These are phyloP conservation scores for Ophiostoma ips DNA, from an alignment of 2,329 filamentous ascomycete genomes.

Conservation along the genomic window DNA sequence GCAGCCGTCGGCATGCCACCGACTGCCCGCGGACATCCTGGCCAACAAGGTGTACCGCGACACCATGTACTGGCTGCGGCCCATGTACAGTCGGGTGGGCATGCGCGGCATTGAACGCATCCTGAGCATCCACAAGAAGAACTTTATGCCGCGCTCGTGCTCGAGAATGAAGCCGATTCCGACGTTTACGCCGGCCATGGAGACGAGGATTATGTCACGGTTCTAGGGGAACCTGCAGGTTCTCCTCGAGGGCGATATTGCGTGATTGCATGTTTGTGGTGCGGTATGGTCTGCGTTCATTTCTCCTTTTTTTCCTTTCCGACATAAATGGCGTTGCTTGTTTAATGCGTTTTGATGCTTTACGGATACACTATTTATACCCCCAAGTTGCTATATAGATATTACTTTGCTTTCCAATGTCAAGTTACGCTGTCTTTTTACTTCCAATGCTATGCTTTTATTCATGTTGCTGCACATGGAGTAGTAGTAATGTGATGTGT, in stretches of 20 bases:
- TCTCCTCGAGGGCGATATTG: background rate
- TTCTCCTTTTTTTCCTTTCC: too few relatives aligned
- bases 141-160: background rate
- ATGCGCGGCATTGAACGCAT: background rate
- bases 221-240: background rate
- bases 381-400: too few relatives aligned
- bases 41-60: slow-evolving; percentile 3
- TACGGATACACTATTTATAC: too few relatives aligned
- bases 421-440: too few relatives aligned
- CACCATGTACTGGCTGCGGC: slow-evolving; percentile 2
- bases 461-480: too few relatives aligned
- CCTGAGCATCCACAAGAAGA: background rate
- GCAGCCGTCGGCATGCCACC: background rate
- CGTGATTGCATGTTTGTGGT: background rate
- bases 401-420: too few relatives aligned
- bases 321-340: too few relatives aligned
- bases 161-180: background rate
- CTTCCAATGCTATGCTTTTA: too few relatives aligned
- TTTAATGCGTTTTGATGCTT: too few relatives aligned
- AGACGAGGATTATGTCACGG: background rate
- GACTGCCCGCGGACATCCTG: background rate
- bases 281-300: too few relatives aligned
- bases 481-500: too few relatives aligned
- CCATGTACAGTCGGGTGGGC: background rate
- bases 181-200: background rate